A percentile compares a stretch with the other conserved stretches of the same genome.
phyloP scores from a whole-genome alignment of 805 yeast genomes.

The Candida maris region DNA sequence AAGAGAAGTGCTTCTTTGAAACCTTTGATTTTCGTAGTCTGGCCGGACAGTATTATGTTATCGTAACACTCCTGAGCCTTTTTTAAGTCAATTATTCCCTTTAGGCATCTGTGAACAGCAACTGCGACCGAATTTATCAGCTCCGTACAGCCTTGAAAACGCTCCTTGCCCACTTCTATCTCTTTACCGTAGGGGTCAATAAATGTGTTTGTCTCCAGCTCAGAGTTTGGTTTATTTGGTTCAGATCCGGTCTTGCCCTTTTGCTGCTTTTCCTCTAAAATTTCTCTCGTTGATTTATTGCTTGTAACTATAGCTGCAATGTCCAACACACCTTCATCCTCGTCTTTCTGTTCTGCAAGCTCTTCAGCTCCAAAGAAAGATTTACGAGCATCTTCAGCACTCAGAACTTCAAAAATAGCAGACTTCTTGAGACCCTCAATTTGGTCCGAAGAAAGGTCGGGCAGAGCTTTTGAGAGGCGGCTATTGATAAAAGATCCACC shows the following conservation, averaged over 20 bases:
- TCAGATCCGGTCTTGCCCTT: slow-evolving; percentile 15
- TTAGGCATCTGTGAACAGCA: slow-evolving; percentile 49
- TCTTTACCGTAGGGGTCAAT: slow-evolving; percentile 53
- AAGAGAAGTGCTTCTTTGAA: slow-evolving; percentile 66
- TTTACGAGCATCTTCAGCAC: slow-evolving; percentile 58
- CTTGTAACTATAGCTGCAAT: slow-evolving; percentile 87
- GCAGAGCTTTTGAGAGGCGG: slow-evolving; percentile 49
- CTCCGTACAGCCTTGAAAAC: slow-evolving; percentile 74
- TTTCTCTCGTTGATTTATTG: slow-evolving; percentile 57
- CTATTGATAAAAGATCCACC: slow-evolving; percentile 71
- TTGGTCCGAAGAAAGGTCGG: slow-evolving; percentile 53
- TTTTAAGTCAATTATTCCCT: slow-evolving; percentile 55
- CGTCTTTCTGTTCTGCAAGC: slow-evolving; percentile 29
- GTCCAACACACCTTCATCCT: slow-evolving; percentile 75
- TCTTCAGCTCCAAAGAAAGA: slow-evolving; percentile 62
- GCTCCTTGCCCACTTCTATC: slow-evolving; percentile 78
- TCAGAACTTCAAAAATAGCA: slow-evolving; percentile 72
- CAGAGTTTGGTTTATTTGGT: slow-evolving; percentile 48
- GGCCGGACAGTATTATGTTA: slow-evolving; percentile 74
- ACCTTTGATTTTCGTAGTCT: slow-evolving; percentile 72
- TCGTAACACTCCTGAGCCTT: slow-evolving; percentile 83
- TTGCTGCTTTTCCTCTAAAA: slow-evolving; percentile 27
- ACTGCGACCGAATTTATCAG: slow-evolving; percentile 54
- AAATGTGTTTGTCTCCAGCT: slow-evolving; percentile 70
- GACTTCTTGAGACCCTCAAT: slow-evolving; percentile 74